Evolutionary conservation across 1,284 basidiomycete genomes (phyloP).

Genomic region (Calocybe gambosa): DNA sequence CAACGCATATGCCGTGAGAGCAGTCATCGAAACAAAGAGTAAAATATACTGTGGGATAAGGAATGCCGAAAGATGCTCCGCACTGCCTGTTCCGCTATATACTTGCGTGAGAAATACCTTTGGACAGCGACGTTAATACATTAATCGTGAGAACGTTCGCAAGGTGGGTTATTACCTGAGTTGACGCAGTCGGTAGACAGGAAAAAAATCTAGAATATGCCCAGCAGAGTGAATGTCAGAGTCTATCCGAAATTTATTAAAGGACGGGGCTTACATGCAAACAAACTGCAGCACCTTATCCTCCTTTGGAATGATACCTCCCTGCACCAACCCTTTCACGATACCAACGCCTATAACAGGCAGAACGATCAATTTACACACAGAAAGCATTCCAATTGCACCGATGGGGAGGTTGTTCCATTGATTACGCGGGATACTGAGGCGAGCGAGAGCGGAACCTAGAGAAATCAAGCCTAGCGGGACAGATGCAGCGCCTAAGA

Average conservation of each 20-base stretch:
- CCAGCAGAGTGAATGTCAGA: no score
- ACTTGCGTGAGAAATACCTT: slow-evolving; percentile 62
- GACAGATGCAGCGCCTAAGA: slow-evolving; percentile 68
- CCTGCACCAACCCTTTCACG: slow-evolving; percentile 43
- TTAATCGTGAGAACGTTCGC: no score
- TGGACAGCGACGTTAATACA: no score
- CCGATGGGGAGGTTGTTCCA: slow-evolving; percentile 57
- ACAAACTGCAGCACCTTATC: slow-evolving; percentile 65
- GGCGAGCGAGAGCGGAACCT: slow-evolving; percentile 67
- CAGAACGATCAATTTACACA: slow-evolving; percentile 60
- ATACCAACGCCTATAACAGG: slow-evolving; percentile 68
- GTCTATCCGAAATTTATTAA: no score
- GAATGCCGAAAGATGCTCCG: slow-evolving; percentile 56
- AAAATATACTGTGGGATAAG: slow-evolving; percentile 63
- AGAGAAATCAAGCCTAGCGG: slow-evolving; percentile 70
- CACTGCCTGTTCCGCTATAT: slow-evolving; percentile 58
- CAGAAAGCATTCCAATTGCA: slow-evolving; percentile 57
- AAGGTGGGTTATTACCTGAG: no score
- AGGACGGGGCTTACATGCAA: slow-evolving; percentile 62
- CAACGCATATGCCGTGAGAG: slow-evolving; percentile 50
- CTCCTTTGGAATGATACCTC: slow-evolving; percentile 43
- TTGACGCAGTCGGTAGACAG: slow-evolving; percentile 61
- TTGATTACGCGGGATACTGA: slow-evolving; percentile 47
- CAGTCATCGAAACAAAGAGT: slow-evolving; percentile 60
- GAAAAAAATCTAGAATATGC: slow-evolving; percentile 46